phyloP scores from a whole-genome alignment of 164 flowering plant species.

The Vitis amurensis region DNA sequence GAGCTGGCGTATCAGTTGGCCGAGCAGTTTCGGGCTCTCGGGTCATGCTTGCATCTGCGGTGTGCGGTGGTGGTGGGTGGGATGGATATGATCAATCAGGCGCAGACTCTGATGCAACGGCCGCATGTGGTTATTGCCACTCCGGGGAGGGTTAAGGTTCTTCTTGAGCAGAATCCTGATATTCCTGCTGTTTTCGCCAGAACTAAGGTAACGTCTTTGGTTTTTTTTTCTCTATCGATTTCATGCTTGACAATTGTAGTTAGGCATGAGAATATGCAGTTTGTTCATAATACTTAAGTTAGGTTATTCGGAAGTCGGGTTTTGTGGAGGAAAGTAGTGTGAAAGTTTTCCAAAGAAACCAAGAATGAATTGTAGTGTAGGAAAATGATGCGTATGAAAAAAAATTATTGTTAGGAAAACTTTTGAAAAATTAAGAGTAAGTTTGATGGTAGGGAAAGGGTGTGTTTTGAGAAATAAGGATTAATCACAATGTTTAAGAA shows the following conservation, averaged over 20 bases:
- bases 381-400: no score
- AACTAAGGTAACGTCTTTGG: conserved; percentile 55
- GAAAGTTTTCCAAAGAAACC: no score
- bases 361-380: no score
- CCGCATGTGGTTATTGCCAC: conserved; percentile 91
- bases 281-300: no score
- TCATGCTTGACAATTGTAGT: not conserved
- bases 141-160: conserved; percentile 81
- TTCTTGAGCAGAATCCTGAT: conserved; percentile 72
- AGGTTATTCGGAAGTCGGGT: no score
- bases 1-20: conserved; percentile 93
- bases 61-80: conserved; percentile 90
- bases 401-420: no score
- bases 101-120: conserved; percentile 49
- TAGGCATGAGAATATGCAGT: not conserved
- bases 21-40: conserved; percentile 87
- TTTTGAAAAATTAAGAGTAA: no score
- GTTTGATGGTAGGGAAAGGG: no score
- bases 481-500: no score
- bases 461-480: no score
- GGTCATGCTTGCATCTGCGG: conserved; percentile 61
- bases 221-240: not conserved
- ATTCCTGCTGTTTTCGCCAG: conserved; percentile 66
- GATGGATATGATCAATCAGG: conserved; percentile 75
- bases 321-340: no score